Percentiles rank a stretch among this genome's conserved stretches.
phyloP scores from a whole-genome alignment of 2,329 filamentous ascomycete genomes.

The Trichophyton equinum region DNA sequence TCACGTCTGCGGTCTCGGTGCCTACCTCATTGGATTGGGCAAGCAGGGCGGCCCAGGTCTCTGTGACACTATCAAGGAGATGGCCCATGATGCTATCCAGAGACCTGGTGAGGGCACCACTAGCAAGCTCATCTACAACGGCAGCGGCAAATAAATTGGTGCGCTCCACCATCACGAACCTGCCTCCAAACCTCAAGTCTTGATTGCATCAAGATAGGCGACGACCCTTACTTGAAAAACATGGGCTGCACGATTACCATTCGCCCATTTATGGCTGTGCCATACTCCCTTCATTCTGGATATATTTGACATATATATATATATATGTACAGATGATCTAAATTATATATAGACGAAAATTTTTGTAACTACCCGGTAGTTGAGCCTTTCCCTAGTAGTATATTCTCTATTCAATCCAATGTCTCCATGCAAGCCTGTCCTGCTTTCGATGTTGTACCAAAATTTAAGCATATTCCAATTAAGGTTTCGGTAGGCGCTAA shows the following conservation, averaged over 20 bases:
- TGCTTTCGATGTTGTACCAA: no score
- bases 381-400: no score
- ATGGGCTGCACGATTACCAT: neutral
- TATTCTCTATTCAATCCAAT: no score
- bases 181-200: neutral
- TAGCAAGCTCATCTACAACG: conserved; percentile 21
- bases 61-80: conserved; percentile 39
- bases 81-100: conserved; percentile 30
- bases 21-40: conserved; percentile 42
- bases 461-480: no score
- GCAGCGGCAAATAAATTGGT: conserved; percentile 1
- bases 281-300: neutral
- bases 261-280: neutral
- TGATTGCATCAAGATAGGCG: neutral
- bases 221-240: neutral
- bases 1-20: conserved; percentile 42
- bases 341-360: neutral
- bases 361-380: neutral
- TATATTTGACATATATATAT: neutral
- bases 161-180: neutral
- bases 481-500: no score
- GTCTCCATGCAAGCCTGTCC: no score
- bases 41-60: conserved; percentile 35
- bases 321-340: neutral
- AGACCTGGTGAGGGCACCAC: conserved; percentile 17